Evolutionary conservation across 1,139 yeast genomes (phyloP), one percentile per base, ranked within the genome.

Genomic region (Geotrichum cucujoidarum): DNA sequence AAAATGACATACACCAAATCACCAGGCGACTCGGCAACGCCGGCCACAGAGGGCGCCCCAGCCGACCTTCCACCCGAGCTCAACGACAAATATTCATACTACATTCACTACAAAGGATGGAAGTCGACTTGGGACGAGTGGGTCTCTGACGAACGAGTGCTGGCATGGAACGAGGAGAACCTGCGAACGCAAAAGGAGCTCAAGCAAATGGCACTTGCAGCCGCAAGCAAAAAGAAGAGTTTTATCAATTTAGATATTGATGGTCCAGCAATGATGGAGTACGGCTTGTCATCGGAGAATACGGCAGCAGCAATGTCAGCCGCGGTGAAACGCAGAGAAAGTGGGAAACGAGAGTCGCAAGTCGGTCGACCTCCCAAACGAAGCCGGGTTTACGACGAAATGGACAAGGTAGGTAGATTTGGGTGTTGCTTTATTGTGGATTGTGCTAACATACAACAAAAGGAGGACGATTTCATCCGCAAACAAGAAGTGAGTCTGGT

Each of bases 111-210:
- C 67, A 85, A 83, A 59, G 97, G 98, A 1, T 92, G 98, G 98
- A 92, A 89, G 60, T 68, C 82, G 18, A 82, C 90, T 54, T 90
- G 97, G 97, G 97, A 92, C 63, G 98, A 92, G 64, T 92, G 98
- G 98, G 95, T 92, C 0, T 76, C 79, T 0, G 66, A 68, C 8
- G 82, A 78, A 43, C 70, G 97, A 36, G 76, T 90, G 11, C 69
- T 87, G 61, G 83, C 80, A 55, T 73, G 74, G 61, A 85, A 76
- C 45, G 83, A 80, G 39, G 95, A 83, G 56, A 89, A 85, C 61
- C 61, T 83, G 48, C 71, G 74, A 50, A 68, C 79, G 47, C 88
- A 84, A 62, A 76, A 79, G 55, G 82, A 81, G 55, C 70, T 88
- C 58, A 79, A 77, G 57, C 75, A 66, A 47, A 73, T 72, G 36